phyloP scores from a whole-genome alignment of 179 eudicot genomes.

The Beta corolliflora region DNA sequence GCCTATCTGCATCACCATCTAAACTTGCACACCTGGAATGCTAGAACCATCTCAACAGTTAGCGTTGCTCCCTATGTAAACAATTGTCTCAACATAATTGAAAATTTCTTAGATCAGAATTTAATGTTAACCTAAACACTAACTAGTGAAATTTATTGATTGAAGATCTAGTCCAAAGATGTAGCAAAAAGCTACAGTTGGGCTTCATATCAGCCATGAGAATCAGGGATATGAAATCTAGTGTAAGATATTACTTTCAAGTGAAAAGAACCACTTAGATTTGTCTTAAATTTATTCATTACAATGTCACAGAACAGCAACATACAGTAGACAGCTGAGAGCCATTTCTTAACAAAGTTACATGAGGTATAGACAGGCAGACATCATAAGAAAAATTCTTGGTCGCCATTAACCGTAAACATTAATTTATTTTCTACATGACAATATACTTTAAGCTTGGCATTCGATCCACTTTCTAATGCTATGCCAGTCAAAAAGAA shows the following conservation, averaged over 20 bases:
- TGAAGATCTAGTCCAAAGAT: neutral
- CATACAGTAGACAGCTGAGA: neutral
- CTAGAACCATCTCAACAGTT: slow-evolving; percentile 51
- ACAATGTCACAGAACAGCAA: no score
- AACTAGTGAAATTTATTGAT: neutral
- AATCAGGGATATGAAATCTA: neutral
- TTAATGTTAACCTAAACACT: neutral
- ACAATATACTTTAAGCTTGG: neutral
- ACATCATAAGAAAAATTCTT: neutral
- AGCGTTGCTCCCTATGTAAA: slow-evolving; percentile 23
- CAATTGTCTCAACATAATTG: neutral
- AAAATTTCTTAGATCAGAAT: neutral
- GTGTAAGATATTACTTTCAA: neutral
- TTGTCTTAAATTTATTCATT: neutral
- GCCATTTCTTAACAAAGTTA: neutral
- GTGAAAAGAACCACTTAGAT: neutral
- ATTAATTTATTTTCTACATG: neutral
- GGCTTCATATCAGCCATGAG: neutral
- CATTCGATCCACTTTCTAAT: neutral
- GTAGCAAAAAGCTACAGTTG: neutral
- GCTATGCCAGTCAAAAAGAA: neutral
- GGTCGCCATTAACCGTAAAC: neutral
- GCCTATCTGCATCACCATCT: slow-evolving; percentile 99
- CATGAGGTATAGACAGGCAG: no score
- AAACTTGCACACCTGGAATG: slow-evolving; percentile 95